phyloP scores from a whole-genome alignment of 352 stramenopile genomes.

The Phytopythium aichiense region DNA sequence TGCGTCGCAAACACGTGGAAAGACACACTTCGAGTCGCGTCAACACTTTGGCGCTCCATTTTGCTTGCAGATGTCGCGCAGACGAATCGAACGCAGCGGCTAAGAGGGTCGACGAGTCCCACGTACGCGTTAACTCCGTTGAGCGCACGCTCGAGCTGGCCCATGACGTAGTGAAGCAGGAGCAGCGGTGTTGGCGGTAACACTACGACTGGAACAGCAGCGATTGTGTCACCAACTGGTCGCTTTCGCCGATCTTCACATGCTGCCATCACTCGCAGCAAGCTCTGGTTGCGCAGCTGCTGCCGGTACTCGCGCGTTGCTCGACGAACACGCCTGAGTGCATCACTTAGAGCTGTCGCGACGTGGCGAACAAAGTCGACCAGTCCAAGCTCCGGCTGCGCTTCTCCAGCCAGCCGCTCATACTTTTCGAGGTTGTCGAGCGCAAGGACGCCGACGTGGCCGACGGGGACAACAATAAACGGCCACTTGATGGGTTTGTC shows the following conservation, averaged over 20 bases:
- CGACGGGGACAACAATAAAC: conserved; percentile 62
- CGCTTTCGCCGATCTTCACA: conserved; percentile 35
- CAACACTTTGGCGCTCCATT: conserved; percentile 44
- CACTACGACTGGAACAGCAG: background rate
- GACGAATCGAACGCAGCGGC: conserved; percentile 43
- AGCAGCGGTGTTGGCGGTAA: conserved; percentile 17
- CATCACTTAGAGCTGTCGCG: conserved; percentile 13
- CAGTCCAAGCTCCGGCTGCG: conserved; percentile 64
- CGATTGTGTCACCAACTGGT: background rate
- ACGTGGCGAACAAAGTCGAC: conserved; percentile 69
- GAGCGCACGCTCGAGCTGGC: conserved; percentile 49
- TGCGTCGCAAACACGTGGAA: conserved; percentile 55
- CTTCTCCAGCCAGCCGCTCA: conserved; percentile 25
- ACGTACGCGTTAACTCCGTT: conserved; percentile 67
- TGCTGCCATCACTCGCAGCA: conserved; percentile 43
- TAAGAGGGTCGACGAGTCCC: conserved; percentile 50
- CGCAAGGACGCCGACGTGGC: conserved; percentile 37
- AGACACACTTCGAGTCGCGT: conserved; percentile 37
- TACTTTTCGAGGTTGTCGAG: conserved; percentile 66
- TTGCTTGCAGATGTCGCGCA: conserved; percentile 36
- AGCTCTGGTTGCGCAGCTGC: conserved; percentile 16
- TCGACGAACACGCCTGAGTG: conserved; percentile 11
- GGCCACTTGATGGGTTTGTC: conserved; percentile 40
- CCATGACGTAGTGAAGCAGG: conserved; percentile 41
- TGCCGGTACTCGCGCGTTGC: conserved; percentile 3